A percentile compares a stretch with the other conserved stretches of the same genome.
phyloP scores from a whole-genome alignment of 2,329 filamentous ascomycete species.

The Talaromyces sp. region DNA sequence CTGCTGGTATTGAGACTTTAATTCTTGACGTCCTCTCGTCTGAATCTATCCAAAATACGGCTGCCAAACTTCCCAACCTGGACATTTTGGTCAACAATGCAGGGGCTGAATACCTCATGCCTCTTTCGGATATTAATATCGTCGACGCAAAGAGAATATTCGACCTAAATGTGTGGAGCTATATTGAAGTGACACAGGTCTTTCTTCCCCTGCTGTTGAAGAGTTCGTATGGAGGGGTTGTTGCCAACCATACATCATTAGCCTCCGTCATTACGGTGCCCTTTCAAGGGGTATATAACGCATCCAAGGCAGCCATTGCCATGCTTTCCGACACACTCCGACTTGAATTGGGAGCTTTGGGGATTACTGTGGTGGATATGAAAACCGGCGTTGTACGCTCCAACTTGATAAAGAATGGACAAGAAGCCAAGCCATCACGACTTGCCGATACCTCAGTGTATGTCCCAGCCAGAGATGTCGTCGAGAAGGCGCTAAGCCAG shows the following conservation, averaged over 20 bases:
- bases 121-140: background rate
- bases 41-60: background rate
- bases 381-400: background rate
- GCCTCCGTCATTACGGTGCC: background rate
- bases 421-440: background rate
- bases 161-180: slow-evolving; percentile 3
- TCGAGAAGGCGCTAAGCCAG: background rate
- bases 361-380: background rate
- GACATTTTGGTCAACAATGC: slow-evolving; percentile 7
- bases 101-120: slow-evolving; percentile 1
- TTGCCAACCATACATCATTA: slow-evolving; percentile 5
- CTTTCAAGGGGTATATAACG: slow-evolving; percentile 4
- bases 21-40: background rate
- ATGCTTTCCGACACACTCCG: background rate
- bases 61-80: background rate
- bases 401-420: slow-evolving; percentile 3
- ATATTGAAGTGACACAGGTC: background rate
- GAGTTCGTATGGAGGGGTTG: background rate
- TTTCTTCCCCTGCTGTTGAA: slow-evolving; percentile 4
- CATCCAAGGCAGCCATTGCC: slow-evolving; percentile 2
- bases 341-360: slow-evolving; percentile 4
- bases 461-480: background rate
- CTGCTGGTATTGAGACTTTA: slow-evolving; percentile 3
- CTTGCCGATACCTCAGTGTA: slow-evolving; percentile 5
- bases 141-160: background rate